A percentile compares a stretch with the other conserved stretches of the same genome.
These are phyloP conservation scores for Lecanosticta acicola DNA, from an alignment of 2,329 filamentous ascomycete species.

Conservation along the genomic window DNA sequence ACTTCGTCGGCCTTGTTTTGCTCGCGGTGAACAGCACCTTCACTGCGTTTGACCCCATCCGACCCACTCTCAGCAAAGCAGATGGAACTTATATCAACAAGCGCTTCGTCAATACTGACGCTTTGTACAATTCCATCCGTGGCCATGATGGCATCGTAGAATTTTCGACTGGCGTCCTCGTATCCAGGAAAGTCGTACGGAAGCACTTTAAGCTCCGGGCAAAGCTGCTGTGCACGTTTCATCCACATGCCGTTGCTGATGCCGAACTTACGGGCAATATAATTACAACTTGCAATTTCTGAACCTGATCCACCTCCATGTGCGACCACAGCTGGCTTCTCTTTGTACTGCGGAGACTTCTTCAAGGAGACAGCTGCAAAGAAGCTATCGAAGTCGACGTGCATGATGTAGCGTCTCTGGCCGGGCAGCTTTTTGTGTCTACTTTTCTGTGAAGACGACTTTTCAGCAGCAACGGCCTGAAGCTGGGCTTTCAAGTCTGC, in stretches of 20 bases:
- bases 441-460: conserved; percentile 46
- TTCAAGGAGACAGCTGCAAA: conserved; percentile 90
- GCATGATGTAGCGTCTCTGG: conserved; percentile 74
- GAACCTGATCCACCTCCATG: conserved; percentile 80
- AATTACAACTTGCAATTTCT: conserved; percentile 97
- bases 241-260: conserved; percentile 99
- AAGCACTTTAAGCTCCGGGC: conserved; percentile 79
- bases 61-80: conserved; percentile 62
- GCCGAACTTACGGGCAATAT: conserved; percentile 76
- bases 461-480: conserved; percentile 72
- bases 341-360: conserved; percentile 65
- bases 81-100: conserved; percentile 72
- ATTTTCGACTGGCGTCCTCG: conserved; percentile 80
- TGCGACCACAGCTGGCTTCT: conserved; percentile 82
- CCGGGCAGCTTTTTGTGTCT: conserved; percentile 55
- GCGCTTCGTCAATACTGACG: conserved; percentile 91
- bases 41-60: conserved; percentile 58
- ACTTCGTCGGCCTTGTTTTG: conserved; percentile 72
- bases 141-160: conserved; percentile 78
- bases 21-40: conserved; percentile 68
- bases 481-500: conserved; percentile 85
- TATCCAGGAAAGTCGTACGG: conserved; percentile 95
- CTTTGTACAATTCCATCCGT: conserved; percentile 84
- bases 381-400: conserved; percentile 98
- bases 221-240: conserved; percentile 78